phyloP scores from a whole-genome alignment of 371 early-diverging fungal species.

The Vairimorpha ceranae region DNA sequence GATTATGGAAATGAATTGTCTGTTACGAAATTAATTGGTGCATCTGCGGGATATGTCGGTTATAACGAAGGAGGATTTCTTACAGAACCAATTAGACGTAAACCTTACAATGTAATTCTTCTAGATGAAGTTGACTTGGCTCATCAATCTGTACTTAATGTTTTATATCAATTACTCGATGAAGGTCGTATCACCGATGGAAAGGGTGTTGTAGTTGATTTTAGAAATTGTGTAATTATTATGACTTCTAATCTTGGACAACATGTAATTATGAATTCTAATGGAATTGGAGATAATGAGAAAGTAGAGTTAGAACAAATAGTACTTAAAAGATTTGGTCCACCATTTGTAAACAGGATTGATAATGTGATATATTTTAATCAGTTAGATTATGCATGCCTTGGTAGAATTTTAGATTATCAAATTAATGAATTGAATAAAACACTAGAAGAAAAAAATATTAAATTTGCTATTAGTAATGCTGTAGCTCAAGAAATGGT shows the following conservation, averaged over 20 bases:
- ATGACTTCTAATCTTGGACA: conserved; percentile 74
- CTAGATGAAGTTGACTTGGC: conserved; percentile 86
- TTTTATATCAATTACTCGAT: conserved; percentile 75
- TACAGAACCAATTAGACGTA: conserved; percentile 77
- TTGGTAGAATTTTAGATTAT: conserved; percentile 66
- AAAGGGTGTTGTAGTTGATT: conserved; percentile 70
- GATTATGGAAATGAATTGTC: conserved; percentile 77
- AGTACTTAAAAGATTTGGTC: conserved; percentile 72
- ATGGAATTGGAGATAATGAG: conserved; percentile 48
- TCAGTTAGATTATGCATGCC: conserved; percentile 65
- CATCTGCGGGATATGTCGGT: conserved; percentile 78
- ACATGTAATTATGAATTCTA: conserved; percentile 58
- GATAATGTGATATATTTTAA: conserved; percentile 74
- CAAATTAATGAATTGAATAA: conserved; percentile 68
- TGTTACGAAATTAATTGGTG: conserved; percentile 76
- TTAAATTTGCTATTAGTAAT: conserved; percentile 66
- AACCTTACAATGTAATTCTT: conserved; percentile 75
- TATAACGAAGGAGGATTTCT: conserved; percentile 75
- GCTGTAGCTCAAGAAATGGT: conserved; percentile 66
- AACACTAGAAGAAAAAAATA: conserved; percentile 67
- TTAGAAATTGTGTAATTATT: conserved; percentile 72
- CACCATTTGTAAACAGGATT: conserved; percentile 74
- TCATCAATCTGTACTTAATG: conserved; percentile 71
- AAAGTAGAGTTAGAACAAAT: conserved; percentile 65
- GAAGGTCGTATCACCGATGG: conserved; percentile 76